Evolutionary conservation across 2,329 filamentous ascomycete genomes (phyloP).

Genomic region (Fusarium sp.): DNA sequence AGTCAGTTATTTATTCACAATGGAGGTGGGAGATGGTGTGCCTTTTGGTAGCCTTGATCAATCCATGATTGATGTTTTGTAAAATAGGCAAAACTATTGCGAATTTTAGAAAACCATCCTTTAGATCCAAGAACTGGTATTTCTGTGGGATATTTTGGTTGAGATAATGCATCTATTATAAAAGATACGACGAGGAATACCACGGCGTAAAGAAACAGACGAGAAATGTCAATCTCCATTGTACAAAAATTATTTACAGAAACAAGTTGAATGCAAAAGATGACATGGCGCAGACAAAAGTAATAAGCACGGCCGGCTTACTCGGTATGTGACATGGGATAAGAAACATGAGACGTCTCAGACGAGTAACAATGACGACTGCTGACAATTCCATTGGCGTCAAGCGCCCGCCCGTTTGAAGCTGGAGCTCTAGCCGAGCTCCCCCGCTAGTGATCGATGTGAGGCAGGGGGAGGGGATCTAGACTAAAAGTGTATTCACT

Average conservation of each 20-base stretch:
- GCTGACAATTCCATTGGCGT: background rate
- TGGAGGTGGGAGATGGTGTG: background rate
- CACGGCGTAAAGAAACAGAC: slow-evolving; percentile 43
- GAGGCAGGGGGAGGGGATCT: slow-evolving; percentile 7
- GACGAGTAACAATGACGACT: slow-evolving; percentile 8
- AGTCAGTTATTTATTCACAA: background rate
- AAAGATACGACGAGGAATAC: slow-evolving; percentile 54
- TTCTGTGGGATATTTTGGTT: slow-evolving; percentile 54
- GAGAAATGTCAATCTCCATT: slow-evolving; percentile 44
- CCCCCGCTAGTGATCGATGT: background rate
- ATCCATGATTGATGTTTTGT: slow-evolving; percentile 55
- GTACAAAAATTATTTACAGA: background rate
- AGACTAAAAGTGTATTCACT: background rate
- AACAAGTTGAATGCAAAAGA: background rate
- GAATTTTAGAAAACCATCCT: slow-evolving; percentile 51
- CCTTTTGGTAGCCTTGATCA: slow-evolving; percentile 57
- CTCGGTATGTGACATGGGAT: background rate
- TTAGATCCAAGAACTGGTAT: slow-evolving; percentile 55
- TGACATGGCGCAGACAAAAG: background rate
- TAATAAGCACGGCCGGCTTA: background rate
- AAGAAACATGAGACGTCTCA: slow-evolving; percentile 20
- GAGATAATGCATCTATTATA: slow-evolving; percentile 53
- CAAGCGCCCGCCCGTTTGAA: background rate
- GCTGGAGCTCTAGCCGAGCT: background rate
- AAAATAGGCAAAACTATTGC: slow-evolving; percentile 56